A percentile compares a stretch with the other conserved stretches of the same genome.
These are phyloP conservation scores for Nicotiana otophora DNA, from an alignment of 257 asterid genomes.

Conservation along the genomic window DNA sequence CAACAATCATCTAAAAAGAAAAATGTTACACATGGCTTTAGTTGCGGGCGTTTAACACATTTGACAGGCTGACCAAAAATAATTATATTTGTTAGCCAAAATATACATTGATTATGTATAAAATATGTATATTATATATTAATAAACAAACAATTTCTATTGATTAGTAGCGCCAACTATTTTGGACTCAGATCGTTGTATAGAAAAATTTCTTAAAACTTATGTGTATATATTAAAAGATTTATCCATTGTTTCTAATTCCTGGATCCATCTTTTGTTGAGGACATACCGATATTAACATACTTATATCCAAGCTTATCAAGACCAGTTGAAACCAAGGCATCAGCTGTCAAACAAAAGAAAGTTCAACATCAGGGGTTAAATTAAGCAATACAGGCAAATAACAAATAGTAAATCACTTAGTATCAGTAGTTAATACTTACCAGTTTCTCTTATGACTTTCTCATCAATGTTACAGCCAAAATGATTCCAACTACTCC, in stretches of 20 bases:
- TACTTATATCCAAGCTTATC: conserved; percentile 68
- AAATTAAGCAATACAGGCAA: not conserved
- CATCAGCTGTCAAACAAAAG: conserved; percentile 62
- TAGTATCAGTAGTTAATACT: not conserved
- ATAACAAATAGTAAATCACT: not conserved
- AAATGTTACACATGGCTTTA: not conserved
- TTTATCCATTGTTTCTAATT: not conserved
- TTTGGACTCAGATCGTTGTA: no score
- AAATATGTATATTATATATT: no score
- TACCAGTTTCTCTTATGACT: conserved; percentile 69
- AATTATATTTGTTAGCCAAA: no score
- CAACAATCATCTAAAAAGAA: conserved; percentile 74
- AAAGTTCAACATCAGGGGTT: not conserved
- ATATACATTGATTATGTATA: no score
- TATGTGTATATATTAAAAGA: not conserved
- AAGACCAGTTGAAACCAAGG: conserved; percentile 86
- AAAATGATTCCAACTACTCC: conserved; percentile 95
- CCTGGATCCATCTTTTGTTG: not conserved
- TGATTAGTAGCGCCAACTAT: no score
- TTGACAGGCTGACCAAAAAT: no score
- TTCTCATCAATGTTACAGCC: conserved; percentile 58
- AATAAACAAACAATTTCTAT: no score
- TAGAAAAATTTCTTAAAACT: not conserved
- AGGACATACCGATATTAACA: conserved; percentile 68
- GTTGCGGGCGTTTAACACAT: no score